Base-by-base conservation (phyloP, 352 stramenopile species). In the Phytophthora agathidicida region DNA sequence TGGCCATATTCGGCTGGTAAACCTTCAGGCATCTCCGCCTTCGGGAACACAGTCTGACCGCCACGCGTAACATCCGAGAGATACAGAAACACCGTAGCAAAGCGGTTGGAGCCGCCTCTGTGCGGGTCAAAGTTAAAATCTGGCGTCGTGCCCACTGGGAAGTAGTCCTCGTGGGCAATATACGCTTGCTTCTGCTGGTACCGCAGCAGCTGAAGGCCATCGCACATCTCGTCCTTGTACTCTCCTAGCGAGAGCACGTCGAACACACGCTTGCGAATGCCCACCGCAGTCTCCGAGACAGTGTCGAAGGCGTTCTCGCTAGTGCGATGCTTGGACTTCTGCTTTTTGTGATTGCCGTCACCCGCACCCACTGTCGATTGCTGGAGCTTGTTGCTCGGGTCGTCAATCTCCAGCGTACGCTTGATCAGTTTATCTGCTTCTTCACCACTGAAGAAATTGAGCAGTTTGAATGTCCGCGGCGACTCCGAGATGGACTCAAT, bases 141-240 rank as follows among this genome's bases (percentile, higher is more conserved):
- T 2, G 20, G 9, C 1, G 69, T 85, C 44, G 84, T 82, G 22
- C 73, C 60, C 24, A 75, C 50, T 6, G 71, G 70, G 57, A 98
- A 97, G 72, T 96, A 99, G 85, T 99, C 96, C 23, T 89, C 82
- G 79, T 99, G 96, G 13, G 86, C 72, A 46, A 94, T 94, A 55
- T 99, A 99, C 13, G 93, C 96, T 45, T 97, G 95, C 55, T 93
- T 97, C 48, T 95, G 79, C 64, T 98, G 91, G 81, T 99, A 99
- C 20, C 93, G 82, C 47, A 99, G 74, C 47, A 98, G 80, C 69
- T 99, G 95, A 16, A 99, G 83, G 10, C 96, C 96, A 68, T 99
- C 96, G 27, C 88, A 94, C 75, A 97, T 94, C 20, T 86, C 87
- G 19, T 97, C 86, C 22, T 89, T 50, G 72, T 97, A 99, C 31